Evolutionary conservation across 305 asterid species (phyloP).

Genomic region (Fraxinus angustifolia): DNA sequence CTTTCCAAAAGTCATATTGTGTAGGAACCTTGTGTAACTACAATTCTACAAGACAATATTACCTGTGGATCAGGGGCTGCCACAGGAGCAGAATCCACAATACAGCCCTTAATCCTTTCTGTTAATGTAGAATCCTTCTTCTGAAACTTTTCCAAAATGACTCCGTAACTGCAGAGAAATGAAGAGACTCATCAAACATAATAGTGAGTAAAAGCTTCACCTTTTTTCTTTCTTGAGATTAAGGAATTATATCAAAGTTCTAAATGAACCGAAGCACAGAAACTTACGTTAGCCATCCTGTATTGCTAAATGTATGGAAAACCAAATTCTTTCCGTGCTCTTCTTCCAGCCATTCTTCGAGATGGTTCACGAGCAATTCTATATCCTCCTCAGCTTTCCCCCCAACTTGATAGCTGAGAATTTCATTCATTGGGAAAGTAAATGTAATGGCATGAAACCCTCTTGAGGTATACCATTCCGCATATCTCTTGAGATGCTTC

Average conservation of each 20-base stretch:
- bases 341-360: constrained; percentile 89
- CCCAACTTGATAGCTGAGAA: constrained; percentile 73
- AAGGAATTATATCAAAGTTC: neutral
- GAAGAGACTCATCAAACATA: constrained; percentile 17
- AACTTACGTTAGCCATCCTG: constrained; percentile 91
- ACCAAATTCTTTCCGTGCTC: constrained; percentile 76
- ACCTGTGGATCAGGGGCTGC: constrained; percentile 88
- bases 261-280: neutral
- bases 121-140: constrained; percentile 49
- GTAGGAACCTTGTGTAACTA: neutral
- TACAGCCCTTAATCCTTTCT: constrained; percentile 70
- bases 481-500: constrained; percentile 75
- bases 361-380: constrained; percentile 68
- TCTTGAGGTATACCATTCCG: constrained; percentile 81
- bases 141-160: constrained; percentile 77
- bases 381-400: constrained; percentile 85
- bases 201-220: neutral
- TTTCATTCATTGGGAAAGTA: constrained; percentile 84
- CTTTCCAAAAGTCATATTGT: neutral
- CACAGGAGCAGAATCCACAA: constrained; percentile 92
- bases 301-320: constrained; percentile 87
- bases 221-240: neutral
- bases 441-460: constrained; percentile 87
- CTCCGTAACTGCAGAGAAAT: constrained; percentile 65
- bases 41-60: constrained; percentile 19